Evolutionary conservation across 441 rosid genomes (phyloP), one percentile per base, ranked within the genome.

Genomic region (Pelargonium citronellum): DNA sequence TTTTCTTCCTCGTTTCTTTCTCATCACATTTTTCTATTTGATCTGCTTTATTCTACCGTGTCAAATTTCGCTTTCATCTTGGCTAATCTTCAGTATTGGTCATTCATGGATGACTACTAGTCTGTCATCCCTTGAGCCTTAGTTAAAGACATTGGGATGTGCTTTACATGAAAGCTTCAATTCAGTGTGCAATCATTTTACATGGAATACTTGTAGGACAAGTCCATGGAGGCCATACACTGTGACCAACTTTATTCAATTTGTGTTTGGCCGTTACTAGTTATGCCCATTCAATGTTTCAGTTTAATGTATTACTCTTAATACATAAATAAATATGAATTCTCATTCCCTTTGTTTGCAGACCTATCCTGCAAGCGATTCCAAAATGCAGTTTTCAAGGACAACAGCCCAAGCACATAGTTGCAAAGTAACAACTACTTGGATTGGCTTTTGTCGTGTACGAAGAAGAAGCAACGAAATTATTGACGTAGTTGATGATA

Each of bases 381-480:
- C 81, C 69, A 80, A 72, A 77, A 82, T 78, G 34, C 87, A 78
- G 67, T 73, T 71, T 49, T 69, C 79, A n/a, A 79, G 79, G 84
- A 89, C 97, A 71, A 87, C 91, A 75, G 94, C 96, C 57, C 94
- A 83, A 83, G 89, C 87, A 75, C 77, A 83, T 71, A 62, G 69
- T 69, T 94, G 99, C 82, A 86, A 75, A 73, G 94, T 94, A 62
- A 89, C 90, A 58, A 90, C 98, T 24, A 85, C 87, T 19, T 90
- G 96, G 98, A 82, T 87, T 87, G 98, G 97, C 44, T 94, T 85
- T 72, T 69, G 73, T 77, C 83, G 85, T 43, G 74, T 86, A 60
- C 77, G 85, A 75, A 86, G 78, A 84, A 82, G 83, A 75, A 87
- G 82, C 62, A 73, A 82, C 62, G 77, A 60, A 75, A 74, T 84